These are phyloP conservation scores for Stachybotrys elegans DNA, from an alignment of 2,329 filamentous ascomycete species.

Conservation along the genomic window DNA sequence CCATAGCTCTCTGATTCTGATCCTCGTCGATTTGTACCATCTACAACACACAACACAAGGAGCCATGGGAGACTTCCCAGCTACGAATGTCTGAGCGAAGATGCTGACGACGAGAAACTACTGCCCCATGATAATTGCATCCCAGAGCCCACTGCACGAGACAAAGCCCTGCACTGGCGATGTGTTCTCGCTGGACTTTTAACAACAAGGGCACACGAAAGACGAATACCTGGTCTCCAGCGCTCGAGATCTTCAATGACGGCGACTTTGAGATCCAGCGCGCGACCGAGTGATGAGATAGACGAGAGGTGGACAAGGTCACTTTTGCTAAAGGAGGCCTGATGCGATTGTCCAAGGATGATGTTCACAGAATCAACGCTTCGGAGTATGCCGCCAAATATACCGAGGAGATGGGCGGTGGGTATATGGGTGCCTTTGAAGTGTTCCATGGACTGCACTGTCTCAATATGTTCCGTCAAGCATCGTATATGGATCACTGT, in stretches of 20 bases:
- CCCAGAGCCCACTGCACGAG: not conserved
- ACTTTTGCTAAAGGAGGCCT: not conserved
- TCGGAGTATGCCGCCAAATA: not conserved
- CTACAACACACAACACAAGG: not conserved
- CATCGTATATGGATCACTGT: not conserved
- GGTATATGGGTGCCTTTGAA: not conserved
- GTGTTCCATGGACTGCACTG: not conserved
- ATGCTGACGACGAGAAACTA: not conserved
- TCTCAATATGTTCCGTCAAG: not conserved
- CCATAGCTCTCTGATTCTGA: not conserved
- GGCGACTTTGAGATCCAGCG: not conserved
- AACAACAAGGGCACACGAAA: not conserved
- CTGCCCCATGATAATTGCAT: not conserved
- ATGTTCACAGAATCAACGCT: not conserved
- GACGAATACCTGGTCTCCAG: not conserved
- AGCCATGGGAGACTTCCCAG: not conserved
- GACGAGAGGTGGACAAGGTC: not conserved
- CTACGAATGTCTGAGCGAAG: not conserved
- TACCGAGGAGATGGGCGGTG: not conserved
- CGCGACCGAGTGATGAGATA: not conserved
- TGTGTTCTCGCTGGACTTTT: not conserved
- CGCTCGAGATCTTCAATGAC: not conserved
- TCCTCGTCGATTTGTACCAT: not conserved
- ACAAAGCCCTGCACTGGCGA: not conserved
- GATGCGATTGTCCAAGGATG: not conserved